Percentiles rank a stretch among this genome's conserved stretches.
Evolutionary conservation across 2,329 filamentous ascomycete genomes (phyloP).

Genomic region (Cordyceps farinosa): DNA sequence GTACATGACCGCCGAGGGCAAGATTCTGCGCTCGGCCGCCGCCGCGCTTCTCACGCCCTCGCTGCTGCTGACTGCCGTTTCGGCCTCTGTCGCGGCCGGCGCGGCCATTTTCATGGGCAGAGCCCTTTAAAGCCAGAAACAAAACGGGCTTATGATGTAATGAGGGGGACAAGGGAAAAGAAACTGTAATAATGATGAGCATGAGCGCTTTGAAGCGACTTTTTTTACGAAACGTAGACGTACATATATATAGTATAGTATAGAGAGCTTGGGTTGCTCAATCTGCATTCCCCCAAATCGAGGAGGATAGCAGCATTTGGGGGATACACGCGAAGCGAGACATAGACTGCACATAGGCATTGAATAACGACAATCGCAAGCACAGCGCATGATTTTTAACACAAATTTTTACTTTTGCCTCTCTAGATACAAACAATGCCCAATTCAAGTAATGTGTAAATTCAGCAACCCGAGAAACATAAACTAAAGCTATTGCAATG

Average conservation of each 20-base stretch:
- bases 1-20: slow-evolving; percentile 74
- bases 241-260: background rate
- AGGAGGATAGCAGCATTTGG: background rate
- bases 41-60: slow-evolving; percentile 21
- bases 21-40: slow-evolving; percentile 65
- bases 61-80: slow-evolving; percentile 25
- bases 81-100: slow-evolving; percentile 26
- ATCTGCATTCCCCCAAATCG: background rate
- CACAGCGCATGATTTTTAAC: background rate
- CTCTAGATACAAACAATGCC: background rate
- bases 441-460: background rate
- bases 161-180: background rate
- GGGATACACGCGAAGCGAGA: background rate
- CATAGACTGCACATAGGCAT: background rate
- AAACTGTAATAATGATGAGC: background rate
- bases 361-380: background rate
- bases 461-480: background rate
- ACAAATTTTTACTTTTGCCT: background rate
- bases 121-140: slow-evolving; percentile 2
- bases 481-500: slow-evolving; percentile 1
- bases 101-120: slow-evolving; percentile 21
- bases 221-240: background rate
- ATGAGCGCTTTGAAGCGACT: background rate
- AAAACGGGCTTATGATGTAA: background rate
- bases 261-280: background rate